Evolutionary conservation across 768 basidiomycete genomes (phyloP).

Genomic region (Galerina sulciceps): DNA sequence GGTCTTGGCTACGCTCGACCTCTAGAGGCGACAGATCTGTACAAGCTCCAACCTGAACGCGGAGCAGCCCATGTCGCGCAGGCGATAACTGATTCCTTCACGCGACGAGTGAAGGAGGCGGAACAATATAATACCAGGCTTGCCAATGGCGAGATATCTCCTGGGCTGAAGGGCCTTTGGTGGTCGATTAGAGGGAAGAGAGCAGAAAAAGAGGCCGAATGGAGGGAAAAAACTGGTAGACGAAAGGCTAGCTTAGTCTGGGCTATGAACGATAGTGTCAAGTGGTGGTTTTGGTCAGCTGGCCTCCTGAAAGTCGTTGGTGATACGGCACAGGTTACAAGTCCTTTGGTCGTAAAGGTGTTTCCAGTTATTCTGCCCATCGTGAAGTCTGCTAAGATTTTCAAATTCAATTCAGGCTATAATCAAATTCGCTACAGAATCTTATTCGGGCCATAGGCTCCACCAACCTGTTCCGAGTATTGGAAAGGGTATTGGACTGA

Average conservation of each 20-base stretch:
- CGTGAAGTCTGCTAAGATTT: background rate
- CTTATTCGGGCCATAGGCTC: constrained; percentile 50
- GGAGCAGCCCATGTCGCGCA: constrained; percentile 64
- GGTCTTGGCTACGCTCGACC: constrained; percentile 79
- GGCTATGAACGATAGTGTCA: constrained; percentile 78
- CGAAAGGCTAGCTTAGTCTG: constrained; percentile 62
- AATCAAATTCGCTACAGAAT: constrained; percentile 67
- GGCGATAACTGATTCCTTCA: constrained; percentile 67
- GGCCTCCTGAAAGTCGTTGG: constrained; percentile 62
- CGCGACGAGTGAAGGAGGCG: constrained; percentile 56
- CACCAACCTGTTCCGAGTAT: constrained; percentile 40
- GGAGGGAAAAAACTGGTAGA: constrained; percentile 67
- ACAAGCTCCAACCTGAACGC: constrained; percentile 70
- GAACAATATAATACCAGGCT: constrained; percentile 74
- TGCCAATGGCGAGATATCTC: constrained; percentile 63
- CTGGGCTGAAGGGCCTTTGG: constrained; percentile 52
- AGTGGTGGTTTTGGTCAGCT: constrained; percentile 78
- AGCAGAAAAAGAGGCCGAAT: constrained; percentile 58
- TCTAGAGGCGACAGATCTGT: constrained; percentile 80
- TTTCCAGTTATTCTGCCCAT: background rate
- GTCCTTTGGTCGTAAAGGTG: constrained; percentile 78
- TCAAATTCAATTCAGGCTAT: constrained; percentile 48
- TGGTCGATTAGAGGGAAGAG: constrained; percentile 64
- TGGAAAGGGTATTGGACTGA: constrained; percentile 70
- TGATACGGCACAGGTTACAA: constrained; percentile 72